Conservation (phyloP, 177 flowering plant species). For the Vitis hybrid region DNA sequence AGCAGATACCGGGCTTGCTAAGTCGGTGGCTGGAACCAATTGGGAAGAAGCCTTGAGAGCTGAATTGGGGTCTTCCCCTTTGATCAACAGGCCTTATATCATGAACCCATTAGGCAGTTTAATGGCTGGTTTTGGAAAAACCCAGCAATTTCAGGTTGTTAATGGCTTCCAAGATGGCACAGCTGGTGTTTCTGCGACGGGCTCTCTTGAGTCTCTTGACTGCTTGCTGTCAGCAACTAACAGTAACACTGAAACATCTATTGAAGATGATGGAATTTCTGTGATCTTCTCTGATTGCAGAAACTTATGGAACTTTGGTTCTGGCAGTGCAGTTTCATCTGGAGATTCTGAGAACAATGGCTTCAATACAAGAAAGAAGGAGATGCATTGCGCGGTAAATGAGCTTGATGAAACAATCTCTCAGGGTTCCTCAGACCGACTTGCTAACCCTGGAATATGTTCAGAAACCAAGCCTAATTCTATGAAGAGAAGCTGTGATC, state of each 20-base stretch:
- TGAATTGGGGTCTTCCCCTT: constrained; percentile 11
- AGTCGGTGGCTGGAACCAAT: not conserved
- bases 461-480: constrained; percentile 3
- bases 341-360: constrained; percentile 48
- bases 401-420: constrained; percentile 25
- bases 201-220: constrained; percentile 60
- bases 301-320: constrained; percentile 40
- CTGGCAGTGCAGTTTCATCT: constrained; percentile 39
- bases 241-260: constrained; percentile 53
- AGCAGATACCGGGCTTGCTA: constrained; percentile 5
- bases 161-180: constrained; percentile 6
- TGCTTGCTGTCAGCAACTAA: constrained; percentile 61
- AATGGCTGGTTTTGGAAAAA: constrained; percentile 11
- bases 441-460: not conserved
- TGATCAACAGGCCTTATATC: constrained; percentile 5
- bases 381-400: constrained; percentile 2
- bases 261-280: constrained; percentile 67
- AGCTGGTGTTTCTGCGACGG: constrained; percentile 7
- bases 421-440: constrained; percentile 22
- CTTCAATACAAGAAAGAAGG: constrained; percentile 13
- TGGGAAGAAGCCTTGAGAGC: constrained; percentile 19
- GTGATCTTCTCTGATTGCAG: constrained; percentile 53
- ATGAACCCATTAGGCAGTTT: not conserved
- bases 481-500: constrained; percentile 17
- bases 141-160: constrained; percentile 1